phyloP scores from a whole-genome alignment of 2,329 filamentous ascomycete species.

The Pseudofabraea citricarpa region DNA sequence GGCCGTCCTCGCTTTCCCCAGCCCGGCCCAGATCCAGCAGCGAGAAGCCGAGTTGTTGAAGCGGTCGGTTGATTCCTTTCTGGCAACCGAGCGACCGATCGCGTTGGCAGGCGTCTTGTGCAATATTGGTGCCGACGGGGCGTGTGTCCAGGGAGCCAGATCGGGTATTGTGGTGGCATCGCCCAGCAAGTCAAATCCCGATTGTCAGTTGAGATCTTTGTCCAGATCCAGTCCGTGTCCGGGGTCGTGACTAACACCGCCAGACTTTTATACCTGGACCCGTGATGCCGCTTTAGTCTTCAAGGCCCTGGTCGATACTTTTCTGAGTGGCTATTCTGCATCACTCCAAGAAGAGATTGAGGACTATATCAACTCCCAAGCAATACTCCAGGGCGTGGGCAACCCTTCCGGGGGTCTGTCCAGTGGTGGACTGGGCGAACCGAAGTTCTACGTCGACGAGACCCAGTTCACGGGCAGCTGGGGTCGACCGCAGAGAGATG shows the following conservation, averaged over 20 bases:
- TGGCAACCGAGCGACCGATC: constrained; percentile 46
- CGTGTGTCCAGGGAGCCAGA: constrained; percentile 40
- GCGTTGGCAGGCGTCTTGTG: constrained; percentile 48
- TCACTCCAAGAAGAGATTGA: constrained; percentile 50
- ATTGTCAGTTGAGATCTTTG: constrained; percentile 39
- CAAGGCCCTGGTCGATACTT: constrained; percentile 64
- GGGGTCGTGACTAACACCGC: constrained; percentile 3
- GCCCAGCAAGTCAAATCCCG: constrained; percentile 46
- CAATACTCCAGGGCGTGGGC: constrained; percentile 47
- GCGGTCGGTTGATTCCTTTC: constrained; percentile 47
- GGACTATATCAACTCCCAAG: constrained; percentile 64
- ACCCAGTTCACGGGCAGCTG: constrained; percentile 60
- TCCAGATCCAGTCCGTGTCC: neutral
- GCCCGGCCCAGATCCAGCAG: constrained; percentile 24
- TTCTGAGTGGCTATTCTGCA: constrained; percentile 47
- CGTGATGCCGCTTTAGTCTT: constrained; percentile 68
- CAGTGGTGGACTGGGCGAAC: constrained; percentile 57
- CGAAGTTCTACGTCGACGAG: constrained; percentile 66
- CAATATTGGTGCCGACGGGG: constrained; percentile 54
- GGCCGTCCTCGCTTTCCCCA: constrained; percentile 42
- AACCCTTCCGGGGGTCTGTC: constrained; percentile 47
- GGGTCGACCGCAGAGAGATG: constrained; percentile 78
- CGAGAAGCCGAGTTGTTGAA: constrained; percentile 36
- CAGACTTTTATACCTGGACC: constrained; percentile 78
- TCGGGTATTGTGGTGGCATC: constrained; percentile 52